Evolutionary conservation across 495 filamentous ascomycete species (phyloP), one percentile per base, ranked within the genome.

Genomic region (Astrothelium subdiscretum): DNA sequence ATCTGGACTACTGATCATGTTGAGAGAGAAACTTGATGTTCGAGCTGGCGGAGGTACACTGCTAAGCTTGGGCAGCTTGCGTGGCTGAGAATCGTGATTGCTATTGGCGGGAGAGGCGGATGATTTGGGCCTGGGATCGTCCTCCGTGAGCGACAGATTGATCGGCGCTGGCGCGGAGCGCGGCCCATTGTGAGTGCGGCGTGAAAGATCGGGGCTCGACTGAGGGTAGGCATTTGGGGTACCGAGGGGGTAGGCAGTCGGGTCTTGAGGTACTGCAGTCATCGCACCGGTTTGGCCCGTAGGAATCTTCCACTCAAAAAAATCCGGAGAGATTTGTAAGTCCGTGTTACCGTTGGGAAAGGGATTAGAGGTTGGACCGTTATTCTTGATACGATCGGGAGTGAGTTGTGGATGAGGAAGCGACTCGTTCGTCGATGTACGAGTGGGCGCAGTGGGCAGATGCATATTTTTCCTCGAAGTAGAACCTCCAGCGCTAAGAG

Each of bases 111-210:
- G 67, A 1, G 65, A 62, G 22, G 48, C 24, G 22, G 48, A 54
- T 29, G 48, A 54, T 54, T 54, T 54, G 24, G 48, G 22, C 66
- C 68, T 48, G 8, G 69, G 69, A 59, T 94, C 88, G 35, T 91
- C 89, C 70, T 92, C 89, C 26, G 86, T 80, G 8, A 92, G 78
- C 0, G 87, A 90, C 10, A 94, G 69, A 64, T 83, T 88, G 40
- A 94, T 89, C 0, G 89, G 88, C 5, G 79, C 75, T 27, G 48
- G 20, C 22, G 24, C 48, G 5, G 48, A 54, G 3, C 48, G 48
- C 29, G 77, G 64, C 26, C 74, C 61, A 48, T 63, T 59, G 15
- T 59, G 57, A 22, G 11, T 32, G 58, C 60, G 63, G 42, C 79
- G 76, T 11, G 80, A 73, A 31, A 76, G 72, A 61, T 82, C 80